Evolutionary conservation across 495 filamentous ascomycete genomes (phyloP), one percentile per base, ranked within the genome.

Genomic region (Talaromyces stipitatus): DNA sequence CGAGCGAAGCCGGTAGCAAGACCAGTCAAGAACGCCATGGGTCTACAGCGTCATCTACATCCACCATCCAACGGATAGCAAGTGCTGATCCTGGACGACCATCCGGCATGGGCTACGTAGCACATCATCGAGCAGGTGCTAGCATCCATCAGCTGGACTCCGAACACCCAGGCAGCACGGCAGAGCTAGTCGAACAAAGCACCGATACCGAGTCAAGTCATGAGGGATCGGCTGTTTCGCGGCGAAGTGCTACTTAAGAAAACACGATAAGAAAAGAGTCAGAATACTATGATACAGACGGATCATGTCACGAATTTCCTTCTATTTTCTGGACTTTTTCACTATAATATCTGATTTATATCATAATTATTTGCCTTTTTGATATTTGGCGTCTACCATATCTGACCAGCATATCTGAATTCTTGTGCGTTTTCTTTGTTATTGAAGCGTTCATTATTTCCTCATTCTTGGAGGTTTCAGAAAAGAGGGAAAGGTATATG

Each of bases 61-160:
- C 76, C 0, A 83, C 72, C 38, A 66, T 62, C 55, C 55, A 54
- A 46, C 52, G 66, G 14, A 27, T 60, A 56, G 59, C 61, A 50
- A 41, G 56, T 45, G n/a, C 67, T 5, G 76, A 74, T 16, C 76
- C 73, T 7, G 72, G 72, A 55, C 78, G 81, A 28, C 82, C 85
- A 2, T 80, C 85, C 2, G 88, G 79, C 62, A 77, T 85, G 62
- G 88, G 89, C 1, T 85, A 84, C 61, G 89, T 92, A n/a, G 75
- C 86, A 32, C 85, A 89, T 27, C 84, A 88, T 59, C 74, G 80
- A 30, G 78, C 81, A 0, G 72, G 70, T 32, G 82, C 84, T 50
- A 78, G 81, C 50, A 82, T 85, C 46, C 77, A 78, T 56, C 83
- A 77, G 58, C 78, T 81, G 29, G 81, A 70, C 60, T 75, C 83